A percentile compares a stretch with the other conserved stretches of the same genome.
Evolutionary conservation across 441 rosid species (phyloP).

Genomic region (Pelargonium hybrid): DNA sequence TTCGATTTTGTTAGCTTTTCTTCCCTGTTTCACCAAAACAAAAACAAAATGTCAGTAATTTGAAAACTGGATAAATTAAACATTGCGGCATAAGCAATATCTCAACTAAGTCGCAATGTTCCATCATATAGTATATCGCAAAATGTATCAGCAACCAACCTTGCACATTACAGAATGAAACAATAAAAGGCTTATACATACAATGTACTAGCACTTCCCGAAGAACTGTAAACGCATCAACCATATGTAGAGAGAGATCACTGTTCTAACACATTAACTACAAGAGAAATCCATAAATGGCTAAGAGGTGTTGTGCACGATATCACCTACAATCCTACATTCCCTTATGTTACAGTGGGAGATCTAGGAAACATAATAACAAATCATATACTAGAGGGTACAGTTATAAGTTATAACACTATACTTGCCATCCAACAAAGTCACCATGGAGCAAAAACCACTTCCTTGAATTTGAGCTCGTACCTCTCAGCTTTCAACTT

Average conservation of each 20-base stretch:
- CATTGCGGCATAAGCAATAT: background rate
- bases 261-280: background rate
- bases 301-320: background rate
- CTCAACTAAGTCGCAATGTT: background rate
- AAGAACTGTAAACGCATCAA: too few species aligned
- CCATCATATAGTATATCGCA: too few species aligned
- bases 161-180: background rate
- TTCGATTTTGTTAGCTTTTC: background rate
- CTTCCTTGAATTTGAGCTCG: slow-evolving; percentile 41
- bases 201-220: too few species aligned
- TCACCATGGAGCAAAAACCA: slow-evolving; percentile 52
- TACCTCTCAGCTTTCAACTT: slow-evolving; percentile 38
- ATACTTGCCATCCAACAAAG: background rate
- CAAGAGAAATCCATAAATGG: background rate
- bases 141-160: too few species aligned
- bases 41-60: background rate
- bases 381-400: background rate
- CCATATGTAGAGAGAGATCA: background rate
- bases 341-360: background rate
- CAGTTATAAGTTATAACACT: background rate
- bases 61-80: background rate
- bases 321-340: background rate
- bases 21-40: background rate
- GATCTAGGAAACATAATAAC: background rate
- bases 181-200: too few species aligned